A percentile compares a stretch with the other conserved stretches of the same genome.
Evolutionary conservation across 495 filamentous ascomycete species (phyloP).

Genomic region (Xylaria cubensis): DNA sequence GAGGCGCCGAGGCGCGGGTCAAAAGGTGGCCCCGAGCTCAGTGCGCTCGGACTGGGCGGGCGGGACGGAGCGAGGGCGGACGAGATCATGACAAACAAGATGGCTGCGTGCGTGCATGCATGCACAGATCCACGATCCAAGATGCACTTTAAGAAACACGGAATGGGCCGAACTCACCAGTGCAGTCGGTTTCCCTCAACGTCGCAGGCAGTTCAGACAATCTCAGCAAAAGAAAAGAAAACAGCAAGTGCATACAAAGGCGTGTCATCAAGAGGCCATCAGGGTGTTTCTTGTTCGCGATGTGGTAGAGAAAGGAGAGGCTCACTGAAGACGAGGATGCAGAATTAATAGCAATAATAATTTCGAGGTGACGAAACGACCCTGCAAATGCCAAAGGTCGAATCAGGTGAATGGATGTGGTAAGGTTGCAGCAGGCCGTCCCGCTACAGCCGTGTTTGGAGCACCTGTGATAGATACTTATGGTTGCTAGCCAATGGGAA

Average conservation of each 20-base stretch:
- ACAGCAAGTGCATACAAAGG: background rate
- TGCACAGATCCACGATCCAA: slow-evolving; percentile 17
- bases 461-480: background rate
- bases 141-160: background rate
- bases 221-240: background rate
- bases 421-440: slow-evolving; percentile 14
- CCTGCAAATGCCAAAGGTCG: slow-evolving; percentile 23
- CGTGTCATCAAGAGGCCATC: background rate
- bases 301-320: slow-evolving; percentile 22
- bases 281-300: background rate
- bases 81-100: slow-evolving; percentile 20
- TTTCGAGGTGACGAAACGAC: slow-evolving; percentile 30
- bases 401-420: slow-evolving; percentile 27
- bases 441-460: slow-evolving; percentile 17
- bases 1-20: slow-evolving; percentile 20
- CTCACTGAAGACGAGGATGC: slow-evolving; percentile 20
- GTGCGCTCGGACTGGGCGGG: slow-evolving; percentile 5
- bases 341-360: slow-evolving; percentile 27
- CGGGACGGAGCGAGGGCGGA: background rate
- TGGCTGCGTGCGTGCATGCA: slow-evolving; percentile 22
- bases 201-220: slow-evolving; percentile 6
- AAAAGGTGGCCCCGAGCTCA: slow-evolving; percentile 6
- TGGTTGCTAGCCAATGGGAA: slow-evolving; percentile 3
- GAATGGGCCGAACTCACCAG: slow-evolving; percentile 21
- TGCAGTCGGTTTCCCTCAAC: slow-evolving; percentile 8